Evolutionary conservation across 352 stramenopile genomes (phyloP), one percentile per base, ranked within the genome.

Genomic region (Phytophthora foliorum): DNA sequence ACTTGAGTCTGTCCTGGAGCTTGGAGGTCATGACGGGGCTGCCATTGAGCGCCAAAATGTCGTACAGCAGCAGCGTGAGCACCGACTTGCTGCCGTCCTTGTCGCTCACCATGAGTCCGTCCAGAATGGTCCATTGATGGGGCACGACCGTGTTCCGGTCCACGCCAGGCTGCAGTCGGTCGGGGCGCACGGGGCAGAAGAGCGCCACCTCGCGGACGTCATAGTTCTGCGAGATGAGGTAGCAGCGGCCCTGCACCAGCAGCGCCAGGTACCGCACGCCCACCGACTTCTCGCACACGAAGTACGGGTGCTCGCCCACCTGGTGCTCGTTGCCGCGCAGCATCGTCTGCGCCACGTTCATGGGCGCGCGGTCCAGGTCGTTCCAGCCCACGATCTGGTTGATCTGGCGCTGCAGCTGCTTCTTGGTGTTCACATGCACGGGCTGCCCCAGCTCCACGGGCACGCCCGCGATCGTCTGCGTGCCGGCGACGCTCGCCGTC

Each of bases 41-140:
- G 54, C 87, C 89, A 62, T 96, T 96, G 9, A 96, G 84, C 25
- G 86, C 84, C 44, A 96, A 53, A 38, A 96, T 94, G 64, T 96
- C 89, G 64, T 94, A 93, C 24, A 95, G 67, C 36, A 96, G 78
- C 46, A 94, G 75, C n/a, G 83, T 91, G 22, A 95, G 78, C 64
- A 86, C 77, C 13, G 76, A 79, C 57, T 93, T 94, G 59, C 58
- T 66, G 29, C 81, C 83, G 46, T 94, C 87, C 67, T 93, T 92
- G 57, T 96, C 85, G 48, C 81, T 88, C 54, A 96, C 89, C 36
- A 96, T 72, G 46, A 91, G 74, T 13, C 89, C 89, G 56, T 96
- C 89, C 32, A 96, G 73, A 52, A 96, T 86, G n/a, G 89, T 96
- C 89, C 89, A 96, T 67, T 95, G 86, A 66, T 96, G 89, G 27